Conservation (phyloP, 2,329 filamentous ascomycete genomes). For the Leptographium lundbergii region DNA sequence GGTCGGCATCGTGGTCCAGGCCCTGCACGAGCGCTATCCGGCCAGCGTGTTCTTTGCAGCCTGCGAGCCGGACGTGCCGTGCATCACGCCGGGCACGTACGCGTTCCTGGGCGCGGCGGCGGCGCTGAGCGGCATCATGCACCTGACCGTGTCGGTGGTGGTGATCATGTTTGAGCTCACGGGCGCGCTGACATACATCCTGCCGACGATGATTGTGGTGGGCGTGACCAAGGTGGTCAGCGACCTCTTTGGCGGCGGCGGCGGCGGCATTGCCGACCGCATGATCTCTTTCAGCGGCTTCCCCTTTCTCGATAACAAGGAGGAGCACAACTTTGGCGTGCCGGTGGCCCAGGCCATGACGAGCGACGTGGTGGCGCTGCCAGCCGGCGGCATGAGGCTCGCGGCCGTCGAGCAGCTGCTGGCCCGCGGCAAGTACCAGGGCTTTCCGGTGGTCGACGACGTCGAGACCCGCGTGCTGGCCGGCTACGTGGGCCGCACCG, state of each 20-base stretch:
- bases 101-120: slow-evolving; percentile 89
- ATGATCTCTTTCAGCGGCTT: slow-evolving; percentile 99
- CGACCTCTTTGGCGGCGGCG: slow-evolving; percentile 88
- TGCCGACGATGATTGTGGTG: slow-evolving; percentile 98
- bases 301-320: slow-evolving; percentile 92
- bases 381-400: slow-evolving; percentile 60
- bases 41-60: slow-evolving; percentile 73
- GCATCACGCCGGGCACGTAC: slow-evolving; percentile 95
- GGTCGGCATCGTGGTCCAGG: slow-evolving; percentile 88
- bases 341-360: slow-evolving; percentile 88
- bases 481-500: slow-evolving; percentile 86
- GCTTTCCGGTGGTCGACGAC: slow-evolving; percentile 84
- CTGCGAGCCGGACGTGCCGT: slow-evolving; percentile 83
- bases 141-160: slow-evolving; percentile 89
- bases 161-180: slow-evolving; percentile 99
- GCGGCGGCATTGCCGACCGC: slow-evolving; percentile 89
- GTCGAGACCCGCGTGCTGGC: slow-evolving; percentile 56
- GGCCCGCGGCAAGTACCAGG: slow-evolving; percentile 70
- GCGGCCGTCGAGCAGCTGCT: slow-evolving; percentile 67
- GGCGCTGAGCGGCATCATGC: slow-evolving; percentile 92
- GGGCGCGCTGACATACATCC: slow-evolving; percentile 89
- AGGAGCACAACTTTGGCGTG: slow-evolving; percentile 93
- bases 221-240: slow-evolving; percentile 91
- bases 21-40: slow-evolving; percentile 74
- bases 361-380: slow-evolving; percentile 58